Conservation (phyloP, 306 rosid species). For the Gillenia trifoliata region DNA sequence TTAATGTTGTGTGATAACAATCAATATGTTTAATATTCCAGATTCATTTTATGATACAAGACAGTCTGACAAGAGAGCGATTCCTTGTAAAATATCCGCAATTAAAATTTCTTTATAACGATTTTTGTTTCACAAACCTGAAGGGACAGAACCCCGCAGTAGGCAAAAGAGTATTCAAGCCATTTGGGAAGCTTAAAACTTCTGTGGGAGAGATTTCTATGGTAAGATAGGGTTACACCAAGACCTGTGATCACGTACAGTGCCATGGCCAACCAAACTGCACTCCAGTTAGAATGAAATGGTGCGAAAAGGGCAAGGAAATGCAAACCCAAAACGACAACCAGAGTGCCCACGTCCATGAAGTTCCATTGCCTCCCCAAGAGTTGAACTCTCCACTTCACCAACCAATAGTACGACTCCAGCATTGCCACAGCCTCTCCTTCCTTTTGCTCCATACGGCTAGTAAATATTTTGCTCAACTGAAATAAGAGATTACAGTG, state of each 20-base stretch:
- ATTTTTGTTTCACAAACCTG: constrained; percentile 38
- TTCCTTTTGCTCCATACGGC: not conserved
- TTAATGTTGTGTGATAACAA: no score
- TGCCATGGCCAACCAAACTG: constrained; percentile 57
- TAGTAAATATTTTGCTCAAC: not conserved
- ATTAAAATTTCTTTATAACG: no score
- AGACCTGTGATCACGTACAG: constrained; percentile 64
- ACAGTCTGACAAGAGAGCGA: no score
- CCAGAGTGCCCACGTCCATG: constrained; percentile 49
- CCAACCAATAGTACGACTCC: not conserved
- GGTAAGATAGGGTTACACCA: constrained; percentile 74
- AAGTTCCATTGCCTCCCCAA: constrained; percentile 66
- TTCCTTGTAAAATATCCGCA: no score
- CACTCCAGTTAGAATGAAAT: constrained; percentile 59
- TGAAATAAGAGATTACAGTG: not conserved
- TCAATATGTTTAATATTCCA: no score
- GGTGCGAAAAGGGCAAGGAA: constrained; percentile 45
- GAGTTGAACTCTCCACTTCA: not conserved
- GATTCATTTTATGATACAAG: no score
- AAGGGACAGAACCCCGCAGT: constrained; percentile 72
- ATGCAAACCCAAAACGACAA: constrained; percentile 55
- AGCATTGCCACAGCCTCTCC: not conserved
- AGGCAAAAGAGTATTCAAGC: constrained; percentile 79
- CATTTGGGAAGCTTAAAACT: constrained; percentile 85
- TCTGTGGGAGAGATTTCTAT: constrained; percentile 71